phyloP scores from a whole-genome alignment of 306 rosid genomes.

The Acmispon strigosus region DNA sequence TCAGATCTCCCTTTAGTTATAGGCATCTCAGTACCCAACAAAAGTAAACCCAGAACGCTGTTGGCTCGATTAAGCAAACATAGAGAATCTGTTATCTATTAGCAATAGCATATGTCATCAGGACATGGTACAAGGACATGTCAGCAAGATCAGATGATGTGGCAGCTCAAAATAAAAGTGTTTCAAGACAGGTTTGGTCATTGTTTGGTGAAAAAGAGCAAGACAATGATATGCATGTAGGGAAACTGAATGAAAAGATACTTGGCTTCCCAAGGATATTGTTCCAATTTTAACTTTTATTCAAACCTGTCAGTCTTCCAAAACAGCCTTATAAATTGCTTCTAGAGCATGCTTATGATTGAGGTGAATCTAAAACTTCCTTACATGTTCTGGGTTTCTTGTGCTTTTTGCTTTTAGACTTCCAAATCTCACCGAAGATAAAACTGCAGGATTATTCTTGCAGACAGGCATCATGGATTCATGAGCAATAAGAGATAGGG shows the following conservation, averaged over 20 bases:
- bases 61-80: not conserved
- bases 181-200: conserved; percentile 36
- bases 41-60: not conserved
- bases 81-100: not conserved
- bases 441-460: not conserved
- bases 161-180: conserved; percentile 29
- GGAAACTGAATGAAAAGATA: conserved; percentile 58
- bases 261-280: conserved; percentile 83
- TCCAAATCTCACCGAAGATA: conserved; percentile 63
- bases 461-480: conserved; percentile 16
- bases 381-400: conserved; percentile 50
- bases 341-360: conserved; percentile 76
- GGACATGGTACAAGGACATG: conserved; percentile 21
- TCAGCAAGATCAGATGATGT: conserved; percentile 37
- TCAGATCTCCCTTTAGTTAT: too few relatives aligned
- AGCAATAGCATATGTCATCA: not conserved
- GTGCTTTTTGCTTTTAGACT: conserved; percentile 50
- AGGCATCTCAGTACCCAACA: not conserved
- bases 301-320: conserved; percentile 87
- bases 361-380: conserved; percentile 69
- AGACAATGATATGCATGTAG: conserved; percentile 44
- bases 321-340: conserved; percentile 79
- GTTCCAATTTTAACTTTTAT: conserved; percentile 70
- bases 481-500: conserved; percentile 30
- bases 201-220: conserved; percentile 53